Evolutionary conservation across 108 stramenopile species (phyloP), one percentile per base, ranked within the genome.

Genomic region (Nitzschia putrida): DNA sequence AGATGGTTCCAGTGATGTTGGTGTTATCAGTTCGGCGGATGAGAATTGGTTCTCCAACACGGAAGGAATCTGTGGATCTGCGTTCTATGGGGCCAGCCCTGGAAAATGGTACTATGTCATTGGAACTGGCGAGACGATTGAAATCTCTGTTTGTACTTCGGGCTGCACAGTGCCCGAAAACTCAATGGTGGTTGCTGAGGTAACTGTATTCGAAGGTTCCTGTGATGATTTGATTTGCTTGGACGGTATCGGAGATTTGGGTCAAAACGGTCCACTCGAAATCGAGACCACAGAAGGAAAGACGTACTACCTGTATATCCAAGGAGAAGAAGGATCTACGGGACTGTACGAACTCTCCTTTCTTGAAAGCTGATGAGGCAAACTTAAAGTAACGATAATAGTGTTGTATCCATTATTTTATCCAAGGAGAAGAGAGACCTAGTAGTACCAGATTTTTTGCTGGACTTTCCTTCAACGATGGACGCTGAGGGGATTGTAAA

Each of bases 1-100:
- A 4, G 38, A 59, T 59, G 57, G 57, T 18, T 39, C 57, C 2
- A 16, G n/a, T n/a, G 57, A 59, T 59, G 57, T 59, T 13, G 57
- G 37, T 8, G 24, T 59, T 39, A 34, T 59, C 57, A 59, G 57
- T 38, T 18, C 38, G 1, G 37, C 57, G 0, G 13, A 13, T 12
- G 57, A 59, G 5, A 59, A n/a, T 20, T 39, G 38, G 20, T 59
- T 59, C 20, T n/a, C 38, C 57, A 59, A 39, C 38, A 39, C 38
- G 9, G 57, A 12, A 20, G 57, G 57, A 14, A 37, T 3, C 16
- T 59, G 57, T 39, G 57, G 57, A 16, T 8, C 11, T 14, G 57
- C 14, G 37, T 2, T 29, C 14, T 59, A 39, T 38, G 57, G 57
- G 13, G 13, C 12, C 37, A 39, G 34, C 16, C 29, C 29, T 39